These are phyloP conservation scores for Hypoxylon sp. DNA, from an alignment of 2,329 filamentous ascomycete genomes.

Conservation along the genomic window DNA sequence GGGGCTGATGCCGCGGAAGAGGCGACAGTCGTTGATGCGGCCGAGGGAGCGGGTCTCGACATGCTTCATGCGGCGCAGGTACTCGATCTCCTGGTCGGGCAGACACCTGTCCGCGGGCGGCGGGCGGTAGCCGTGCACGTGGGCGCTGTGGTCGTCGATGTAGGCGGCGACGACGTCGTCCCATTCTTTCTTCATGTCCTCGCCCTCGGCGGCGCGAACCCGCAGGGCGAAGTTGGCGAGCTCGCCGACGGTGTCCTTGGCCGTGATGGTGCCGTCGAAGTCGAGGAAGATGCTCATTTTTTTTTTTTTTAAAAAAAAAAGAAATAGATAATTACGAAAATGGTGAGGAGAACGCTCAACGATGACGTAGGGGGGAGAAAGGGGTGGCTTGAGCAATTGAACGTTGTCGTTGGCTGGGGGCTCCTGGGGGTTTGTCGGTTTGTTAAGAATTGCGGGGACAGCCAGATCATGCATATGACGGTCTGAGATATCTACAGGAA, in stretches of 20 bases:
- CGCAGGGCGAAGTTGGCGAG: conserved; percentile 60
- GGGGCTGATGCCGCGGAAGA: conserved; percentile 58
- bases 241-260: conserved; percentile 63
- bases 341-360: background rate
- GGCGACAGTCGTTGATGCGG: conserved; percentile 56
- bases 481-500: background rate
- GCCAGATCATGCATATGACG: background rate
- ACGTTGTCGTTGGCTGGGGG: conserved; percentile 5
- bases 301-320: too few species aligned
- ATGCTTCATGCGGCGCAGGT: conserved; percentile 56
- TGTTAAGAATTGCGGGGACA: background rate
- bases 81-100: conserved; percentile 56
- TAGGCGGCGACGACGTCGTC: conserved; percentile 60
- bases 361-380: conserved; percentile 7
- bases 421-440: too few species aligned
- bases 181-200: conserved; percentile 57
- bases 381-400: background rate
- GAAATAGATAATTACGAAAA: conserved; percentile 11
- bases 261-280: conserved; percentile 71
- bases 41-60: conserved; percentile 61
- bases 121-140: conserved; percentile 53
- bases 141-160: conserved; percentile 55
- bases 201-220: conserved; percentile 43
- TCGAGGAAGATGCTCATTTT: conserved; percentile 64
- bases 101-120: conserved; percentile 50